Percentiles rank a stretch among this genome's conserved stretches.
Conservation (phyloP, 1,284 basidiomycete species). For the Pseudozyma hubeiensis region DNA sequence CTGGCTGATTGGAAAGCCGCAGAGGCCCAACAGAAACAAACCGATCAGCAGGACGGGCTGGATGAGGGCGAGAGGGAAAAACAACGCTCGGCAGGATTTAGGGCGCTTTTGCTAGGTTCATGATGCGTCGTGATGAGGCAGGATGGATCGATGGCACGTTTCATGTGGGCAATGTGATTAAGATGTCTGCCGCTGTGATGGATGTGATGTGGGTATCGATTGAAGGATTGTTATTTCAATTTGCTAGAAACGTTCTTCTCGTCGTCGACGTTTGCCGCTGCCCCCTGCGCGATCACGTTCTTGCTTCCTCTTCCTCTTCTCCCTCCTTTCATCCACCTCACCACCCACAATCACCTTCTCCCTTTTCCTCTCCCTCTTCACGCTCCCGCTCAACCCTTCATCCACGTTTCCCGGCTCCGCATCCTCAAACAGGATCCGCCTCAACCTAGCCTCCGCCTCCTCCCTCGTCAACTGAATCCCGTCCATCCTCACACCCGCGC, state of each 20-base stretch:
- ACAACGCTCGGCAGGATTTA: conserved; percentile 8
- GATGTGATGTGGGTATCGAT: no score
- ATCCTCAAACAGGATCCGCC: conserved; percentile 26
- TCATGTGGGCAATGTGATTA: no score
- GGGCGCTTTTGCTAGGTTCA: conserved; percentile 5
- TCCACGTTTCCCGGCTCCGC: background rate
- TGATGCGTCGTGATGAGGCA: no score
- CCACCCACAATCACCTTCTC: background rate
- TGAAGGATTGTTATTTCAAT: no score
- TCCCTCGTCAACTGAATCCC: conserved; percentile 21
- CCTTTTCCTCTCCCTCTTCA: background rate
- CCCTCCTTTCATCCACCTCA: background rate
- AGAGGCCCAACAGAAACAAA: background rate
- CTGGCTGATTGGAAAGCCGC: conserved; percentile 58
- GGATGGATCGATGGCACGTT: no score
- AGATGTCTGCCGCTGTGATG: no score
- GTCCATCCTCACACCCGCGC: background rate
- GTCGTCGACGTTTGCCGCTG: background rate
- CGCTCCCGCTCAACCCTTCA: background rate
- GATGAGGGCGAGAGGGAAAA: conserved; percentile 5
- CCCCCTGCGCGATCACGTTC: background rate
- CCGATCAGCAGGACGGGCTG: background rate
- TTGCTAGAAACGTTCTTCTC: background rate
- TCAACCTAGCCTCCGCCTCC: conserved; percentile 18
- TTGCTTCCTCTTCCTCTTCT: conserved; percentile 1